Base-by-base conservation (phyloP, 768 basidiomycete species). In the Lactarius hatsudake region DNA sequence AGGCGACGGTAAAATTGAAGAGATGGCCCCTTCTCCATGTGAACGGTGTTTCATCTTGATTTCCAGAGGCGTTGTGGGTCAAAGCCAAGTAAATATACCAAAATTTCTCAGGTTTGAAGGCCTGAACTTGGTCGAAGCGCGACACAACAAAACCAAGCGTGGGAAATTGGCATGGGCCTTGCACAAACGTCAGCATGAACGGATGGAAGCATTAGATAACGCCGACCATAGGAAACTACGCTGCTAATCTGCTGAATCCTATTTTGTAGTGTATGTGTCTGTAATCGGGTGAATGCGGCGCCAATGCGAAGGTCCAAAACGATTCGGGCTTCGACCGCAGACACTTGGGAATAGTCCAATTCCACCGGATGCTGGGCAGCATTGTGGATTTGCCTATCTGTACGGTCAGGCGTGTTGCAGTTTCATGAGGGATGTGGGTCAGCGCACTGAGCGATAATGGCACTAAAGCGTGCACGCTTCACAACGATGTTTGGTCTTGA, bases 131-230 rank as follows among this genome's bases (percentile, higher is more conserved):
- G 60, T 90, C 88, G 77, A 93, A 97, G 62, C 94, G 87, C 63
- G 93, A 88, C 48, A 98, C 97, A 8, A 98, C 96, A 72, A 98
- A 99, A 5, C 97, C 97, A 8, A 99, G 86, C 0, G 97, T 98
- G 0, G 97, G 97, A 74, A 98, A 99, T 76, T 99, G 97, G 74
- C 97, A 99, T 0, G 97, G 94, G 7, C 96, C 96, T 53, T 98
- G 59, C 74, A 0, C 63, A 40, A 20, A 9, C 66, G 48, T 56
- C 63, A 59, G 36, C 59, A 62, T 67, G 15, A 71, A 59, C 17
- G 32, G 30, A 51, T 38, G 62, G 60, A 61, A 15, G 59, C 63
- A 20, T 36, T 60, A 23, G 59, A 71, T 45, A 43, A 3, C 4
- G 34, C 81, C 65, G 75, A 94, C 96, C 96, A 71, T 98, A 98